These are phyloP conservation scores for Chloromonas sp. DNA, from an alignment of 163 green algal species.

Conservation along the genomic window DNA sequence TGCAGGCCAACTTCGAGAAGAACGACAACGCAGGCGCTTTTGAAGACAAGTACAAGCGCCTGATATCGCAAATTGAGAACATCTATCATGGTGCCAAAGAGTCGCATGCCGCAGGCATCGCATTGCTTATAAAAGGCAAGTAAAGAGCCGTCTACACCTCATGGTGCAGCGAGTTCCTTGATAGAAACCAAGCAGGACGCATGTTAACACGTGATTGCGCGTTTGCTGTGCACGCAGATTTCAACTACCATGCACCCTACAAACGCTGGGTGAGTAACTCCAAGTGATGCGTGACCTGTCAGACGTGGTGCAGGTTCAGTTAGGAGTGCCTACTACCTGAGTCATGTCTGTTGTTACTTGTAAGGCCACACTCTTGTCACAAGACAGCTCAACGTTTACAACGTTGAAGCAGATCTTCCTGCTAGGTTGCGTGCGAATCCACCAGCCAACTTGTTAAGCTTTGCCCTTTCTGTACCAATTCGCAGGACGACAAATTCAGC, in stretches of 20 bases:
- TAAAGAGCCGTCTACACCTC: no score
- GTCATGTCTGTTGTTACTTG: no score
- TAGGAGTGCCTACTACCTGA: no score
- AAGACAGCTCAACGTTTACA: neutral
- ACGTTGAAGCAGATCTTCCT: neutral
- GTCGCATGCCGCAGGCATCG: constrained; percentile 52
- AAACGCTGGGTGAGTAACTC: constrained; percentile 35
- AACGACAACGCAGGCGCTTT: constrained; percentile 34
- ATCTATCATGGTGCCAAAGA: constrained; percentile 58
- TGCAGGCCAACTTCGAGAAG: constrained; percentile 28
- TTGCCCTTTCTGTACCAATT: no score
- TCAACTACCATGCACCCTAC: constrained; percentile 56
- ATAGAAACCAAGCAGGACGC: neutral
- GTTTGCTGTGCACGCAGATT: constrained; percentile 18
- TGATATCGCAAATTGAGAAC: constrained; percentile 45
- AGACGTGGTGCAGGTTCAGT: no score
- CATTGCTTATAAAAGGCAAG: constrained; percentile 38
- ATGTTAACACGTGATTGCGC: neutral
- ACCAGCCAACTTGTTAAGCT: no score
- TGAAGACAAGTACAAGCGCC: constrained; percentile 47
- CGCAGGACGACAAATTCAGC: neutral
- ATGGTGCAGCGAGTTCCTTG: neutral
- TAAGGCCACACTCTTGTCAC: neutral
- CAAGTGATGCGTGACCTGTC: no score
- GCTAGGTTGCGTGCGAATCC: no score